These are phyloP conservation scores for Penicillium silybi DNA, from an alignment of 495 filamentous ascomycete genomes.

Conservation along the genomic window DNA sequence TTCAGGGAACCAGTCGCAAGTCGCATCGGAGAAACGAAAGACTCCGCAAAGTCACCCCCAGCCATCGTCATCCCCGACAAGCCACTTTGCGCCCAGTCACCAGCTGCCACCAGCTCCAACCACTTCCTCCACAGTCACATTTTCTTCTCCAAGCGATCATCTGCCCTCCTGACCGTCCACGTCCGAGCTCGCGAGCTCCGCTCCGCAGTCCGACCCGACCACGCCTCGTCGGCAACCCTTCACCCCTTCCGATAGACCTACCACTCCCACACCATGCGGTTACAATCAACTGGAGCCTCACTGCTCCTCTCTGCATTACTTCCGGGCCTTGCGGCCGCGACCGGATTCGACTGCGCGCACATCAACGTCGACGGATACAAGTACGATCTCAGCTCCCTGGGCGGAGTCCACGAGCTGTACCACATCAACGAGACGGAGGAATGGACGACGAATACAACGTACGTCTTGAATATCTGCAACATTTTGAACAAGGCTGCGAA, in stretches of 20 bases:
- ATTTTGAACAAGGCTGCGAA: conserved; percentile 54
- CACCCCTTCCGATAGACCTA: background rate
- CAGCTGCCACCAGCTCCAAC: background rate
- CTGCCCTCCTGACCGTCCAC: background rate
- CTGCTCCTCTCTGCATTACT: conserved; percentile 49
- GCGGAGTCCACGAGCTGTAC: conserved; percentile 72
- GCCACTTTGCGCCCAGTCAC: background rate
- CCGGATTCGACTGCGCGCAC: conserved; percentile 60
- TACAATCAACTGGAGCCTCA: conserved; percentile 29
- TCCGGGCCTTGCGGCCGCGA: conserved; percentile 35
- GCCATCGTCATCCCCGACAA: conserved; percentile 17
- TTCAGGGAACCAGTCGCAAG: background rate
- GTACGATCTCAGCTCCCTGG: conserved; percentile 64
- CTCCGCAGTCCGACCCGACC: conserved; percentile 4
- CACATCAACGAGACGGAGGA: conserved; percentile 47
- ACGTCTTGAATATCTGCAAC: conserved; percentile 81
- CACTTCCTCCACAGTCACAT: background rate
- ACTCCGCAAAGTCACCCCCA: conserved; percentile 16
- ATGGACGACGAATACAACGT: conserved; percentile 65
- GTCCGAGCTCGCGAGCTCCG: background rate
- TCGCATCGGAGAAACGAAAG: conserved; percentile 27
- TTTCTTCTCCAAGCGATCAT: background rate
- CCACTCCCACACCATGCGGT: conserved; percentile 33
- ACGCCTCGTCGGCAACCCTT: background rate
- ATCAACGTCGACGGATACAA: conserved; percentile 52